Percentiles rank a stretch among this genome's conserved stretches.
Conservation (phyloP, 495 filamentous ascomycete species). For the Talaromyces liani region DNA sequence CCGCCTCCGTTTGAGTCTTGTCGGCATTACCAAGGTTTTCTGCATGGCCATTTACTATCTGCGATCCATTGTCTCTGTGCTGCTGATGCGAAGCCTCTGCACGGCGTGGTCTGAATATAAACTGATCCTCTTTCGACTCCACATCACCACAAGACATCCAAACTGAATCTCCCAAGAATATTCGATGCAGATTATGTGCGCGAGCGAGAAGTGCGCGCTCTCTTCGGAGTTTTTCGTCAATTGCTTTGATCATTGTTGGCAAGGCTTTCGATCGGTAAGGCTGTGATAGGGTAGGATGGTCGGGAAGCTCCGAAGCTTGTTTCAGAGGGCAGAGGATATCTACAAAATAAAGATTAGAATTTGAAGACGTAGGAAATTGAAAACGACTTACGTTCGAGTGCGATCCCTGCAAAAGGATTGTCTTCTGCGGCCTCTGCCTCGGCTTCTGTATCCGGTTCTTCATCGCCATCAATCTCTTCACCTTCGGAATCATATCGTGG, state of each 20-base stretch:
- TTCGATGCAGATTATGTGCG: slow-evolving; percentile 68
- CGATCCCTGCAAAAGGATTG: slow-evolving; percentile 75
- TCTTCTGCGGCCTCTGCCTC: slow-evolving; percentile 64
- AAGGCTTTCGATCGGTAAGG: slow-evolving; percentile 77
- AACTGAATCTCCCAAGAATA: slow-evolving; percentile 68
- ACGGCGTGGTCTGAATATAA: slow-evolving; percentile 32
- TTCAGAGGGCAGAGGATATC: slow-evolving; percentile 84
- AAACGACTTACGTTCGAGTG: slow-evolving; percentile 64
- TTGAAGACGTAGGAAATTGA: not conserved
- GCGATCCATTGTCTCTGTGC: not conserved
- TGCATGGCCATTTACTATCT: not conserved
- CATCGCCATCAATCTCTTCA: slow-evolving; percentile 66
- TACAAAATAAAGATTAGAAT: slow-evolving; percentile 23
- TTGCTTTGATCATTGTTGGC: slow-evolving; percentile 66
- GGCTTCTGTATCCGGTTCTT: slow-evolving; percentile 72
- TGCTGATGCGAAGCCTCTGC: slow-evolving; percentile 11
- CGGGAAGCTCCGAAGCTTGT: slow-evolving; percentile 73
- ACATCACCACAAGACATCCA: slow-evolving; percentile 66
- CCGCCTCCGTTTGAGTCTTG: not conserved
- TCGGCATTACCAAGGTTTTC: not conserved
- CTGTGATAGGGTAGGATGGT: slow-evolving; percentile 74
- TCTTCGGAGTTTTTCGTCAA: slow-evolving; percentile 62
- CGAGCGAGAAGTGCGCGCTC: slow-evolving; percentile 69
- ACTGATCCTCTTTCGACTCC: slow-evolving; percentile 29
- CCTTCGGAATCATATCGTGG: slow-evolving; percentile 76